phyloP scores from a whole-genome alignment of 2,329 filamentous ascomycete genomes.

The Plectosphaerella cucumerina region DNA sequence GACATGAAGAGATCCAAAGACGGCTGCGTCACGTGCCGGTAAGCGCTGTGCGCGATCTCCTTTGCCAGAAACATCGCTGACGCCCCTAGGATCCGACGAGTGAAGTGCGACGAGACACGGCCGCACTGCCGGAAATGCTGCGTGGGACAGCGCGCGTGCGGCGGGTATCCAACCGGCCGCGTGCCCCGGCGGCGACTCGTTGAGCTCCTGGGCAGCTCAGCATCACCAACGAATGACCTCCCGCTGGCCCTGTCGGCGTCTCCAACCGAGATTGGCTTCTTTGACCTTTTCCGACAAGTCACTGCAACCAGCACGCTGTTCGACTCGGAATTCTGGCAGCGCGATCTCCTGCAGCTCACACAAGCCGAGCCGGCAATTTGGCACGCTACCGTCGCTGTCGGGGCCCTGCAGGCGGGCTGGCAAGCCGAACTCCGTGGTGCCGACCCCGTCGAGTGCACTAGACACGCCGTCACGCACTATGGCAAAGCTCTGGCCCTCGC shows the following conservation, averaged over 20 bases:
- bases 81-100: slow-evolving; percentile 24
- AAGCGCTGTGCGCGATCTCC: background rate
- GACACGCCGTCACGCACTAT: slow-evolving; percentile 21
- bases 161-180: slow-evolving; percentile 23
- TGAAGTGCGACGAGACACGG: slow-evolving; percentile 29
- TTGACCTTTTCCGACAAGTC: slow-evolving; percentile 29
- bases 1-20: background rate
- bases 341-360: slow-evolving; percentile 25
- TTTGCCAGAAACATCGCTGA: background rate
- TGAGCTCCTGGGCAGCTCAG: background rate
- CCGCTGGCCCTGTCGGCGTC: background rate
- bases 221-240: background rate
- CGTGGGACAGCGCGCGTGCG: slow-evolving; percentile 22
- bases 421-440: slow-evolving; percentile 1
- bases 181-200: slow-evolving; percentile 26
- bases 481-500: slow-evolving; percentile 21
- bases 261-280: slow-evolving; percentile 15
- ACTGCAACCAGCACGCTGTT: slow-evolving; percentile 24
- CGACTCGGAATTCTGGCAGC: slow-evolving; percentile 26
- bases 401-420: slow-evolving; percentile 25
- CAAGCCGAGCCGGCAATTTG: slow-evolving; percentile 29
- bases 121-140: slow-evolving; percentile 22
- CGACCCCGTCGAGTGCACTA: background rate
- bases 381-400: slow-evolving; percentile 28
- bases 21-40: slow-evolving; percentile 21